These are phyloP conservation scores for Emergomyces pasteurianus DNA, from an alignment of 2,329 filamentous ascomycete species.

Conservation along the genomic window DNA sequence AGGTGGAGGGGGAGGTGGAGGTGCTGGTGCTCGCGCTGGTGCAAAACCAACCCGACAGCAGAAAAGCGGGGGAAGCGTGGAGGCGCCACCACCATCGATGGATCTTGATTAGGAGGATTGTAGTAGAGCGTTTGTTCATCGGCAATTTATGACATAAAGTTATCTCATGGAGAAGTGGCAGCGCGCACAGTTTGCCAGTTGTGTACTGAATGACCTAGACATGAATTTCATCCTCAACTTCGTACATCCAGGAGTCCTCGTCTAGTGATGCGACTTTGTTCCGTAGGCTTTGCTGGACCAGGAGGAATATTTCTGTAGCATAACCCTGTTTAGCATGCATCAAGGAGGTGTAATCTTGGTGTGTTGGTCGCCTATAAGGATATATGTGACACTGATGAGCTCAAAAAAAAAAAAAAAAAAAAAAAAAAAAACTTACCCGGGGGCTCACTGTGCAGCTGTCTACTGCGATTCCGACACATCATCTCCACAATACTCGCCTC, in stretches of 20 bases:
- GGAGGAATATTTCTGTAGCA: slow-evolving; percentile 53
- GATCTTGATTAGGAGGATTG: slow-evolving; percentile 30
- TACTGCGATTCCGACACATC: slow-evolving; percentile 20
- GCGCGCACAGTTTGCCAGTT: background rate
- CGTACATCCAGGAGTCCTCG: slow-evolving; percentile 88
- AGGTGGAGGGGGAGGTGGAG: slow-evolving; percentile 66
- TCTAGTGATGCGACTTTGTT: slow-evolving; percentile 61
- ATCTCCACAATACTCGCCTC: slow-evolving; percentile 35
- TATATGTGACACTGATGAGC: background rate
- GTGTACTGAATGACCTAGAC: slow-evolving; percentile 11
- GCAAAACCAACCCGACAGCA: slow-evolving; percentile 32
- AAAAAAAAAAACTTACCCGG: slow-evolving; percentile 54
- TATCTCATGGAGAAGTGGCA: background rate
- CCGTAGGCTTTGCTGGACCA: slow-evolving; percentile 56
- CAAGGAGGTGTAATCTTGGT: slow-evolving; percentile 2
- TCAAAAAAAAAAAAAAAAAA: no score
- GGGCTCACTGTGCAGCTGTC: slow-evolving; percentile 49
- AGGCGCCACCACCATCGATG: slow-evolving; percentile 33
- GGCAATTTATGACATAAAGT: background rate
- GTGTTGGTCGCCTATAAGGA: background rate
- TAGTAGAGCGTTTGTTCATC: background rate
- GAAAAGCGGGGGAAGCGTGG: slow-evolving; percentile 34
- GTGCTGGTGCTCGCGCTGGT: slow-evolving; percentile 43
- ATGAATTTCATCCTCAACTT: slow-evolving; percentile 46
- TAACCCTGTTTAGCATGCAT: slow-evolving; percentile 5